Evolutionary conservation across 768 basidiomycete species (phyloP).

Genomic region (Erythrobasidium yunnanense): DNA sequence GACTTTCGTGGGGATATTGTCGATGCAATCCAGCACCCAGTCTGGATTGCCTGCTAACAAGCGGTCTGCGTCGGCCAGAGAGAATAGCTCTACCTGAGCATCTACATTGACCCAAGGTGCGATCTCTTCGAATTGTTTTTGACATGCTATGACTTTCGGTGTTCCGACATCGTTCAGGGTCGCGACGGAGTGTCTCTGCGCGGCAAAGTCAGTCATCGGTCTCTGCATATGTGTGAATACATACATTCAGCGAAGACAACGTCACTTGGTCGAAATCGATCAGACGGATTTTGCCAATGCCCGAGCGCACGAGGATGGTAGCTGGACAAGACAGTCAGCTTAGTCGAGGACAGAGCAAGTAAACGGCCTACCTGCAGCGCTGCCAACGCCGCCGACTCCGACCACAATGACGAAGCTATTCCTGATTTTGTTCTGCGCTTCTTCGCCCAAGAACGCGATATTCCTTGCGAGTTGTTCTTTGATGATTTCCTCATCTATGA

Average conservation of each 20-base stretch:
- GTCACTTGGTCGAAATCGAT: constrained; percentile 91
- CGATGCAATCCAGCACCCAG: constrained; percentile 98
- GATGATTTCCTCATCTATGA: constrained; percentile 60
- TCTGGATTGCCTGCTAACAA: constrained; percentile 54
- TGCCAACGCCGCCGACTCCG: constrained; percentile 93
- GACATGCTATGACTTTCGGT: constrained; percentile 77
- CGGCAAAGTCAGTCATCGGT: neutral
- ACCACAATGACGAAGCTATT: constrained; percentile 69
- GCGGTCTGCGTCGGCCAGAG: constrained; percentile 57
- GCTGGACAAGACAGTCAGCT: constrained; percentile 23
- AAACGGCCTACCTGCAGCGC: constrained; percentile 53
- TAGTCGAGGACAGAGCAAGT: constrained; percentile 39
- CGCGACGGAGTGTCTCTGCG: constrained; percentile 71
- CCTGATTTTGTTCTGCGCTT: constrained; percentile 69
- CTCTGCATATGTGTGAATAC: no score
- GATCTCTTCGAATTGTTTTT: constrained; percentile 53
- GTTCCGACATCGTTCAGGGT: constrained; percentile 79
- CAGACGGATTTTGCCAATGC: constrained; percentile 35
- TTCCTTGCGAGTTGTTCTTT: constrained; percentile 84
- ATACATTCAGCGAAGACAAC: constrained; percentile 70
- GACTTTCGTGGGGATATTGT: constrained; percentile 90
- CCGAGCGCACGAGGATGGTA: constrained; percentile 35
- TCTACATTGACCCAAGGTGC: constrained; percentile 81
- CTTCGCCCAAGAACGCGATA: constrained; percentile 86
- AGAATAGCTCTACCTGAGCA: constrained; percentile 70